Base-by-base conservation (phyloP, 495 filamentous ascomycete species). In the Penicillium cosmopolitanum region DNA sequence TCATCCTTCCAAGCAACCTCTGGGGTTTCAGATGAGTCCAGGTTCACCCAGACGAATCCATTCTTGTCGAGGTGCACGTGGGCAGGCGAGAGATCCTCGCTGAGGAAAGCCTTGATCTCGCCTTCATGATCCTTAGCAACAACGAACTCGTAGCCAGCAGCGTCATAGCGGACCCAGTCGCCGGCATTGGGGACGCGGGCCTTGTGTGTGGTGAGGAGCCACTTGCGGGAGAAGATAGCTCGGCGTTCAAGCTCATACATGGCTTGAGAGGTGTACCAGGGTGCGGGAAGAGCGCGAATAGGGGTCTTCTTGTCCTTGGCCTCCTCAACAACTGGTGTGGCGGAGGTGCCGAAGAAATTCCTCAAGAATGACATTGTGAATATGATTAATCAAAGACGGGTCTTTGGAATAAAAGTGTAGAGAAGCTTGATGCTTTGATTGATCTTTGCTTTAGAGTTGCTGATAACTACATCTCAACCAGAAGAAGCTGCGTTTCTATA, bases 41-140 rank as follows among this genome's bases (percentile, higher is more conserved):
- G 57, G 60, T 82, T 82, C 18, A 82, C 70, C 78, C 78, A 82
- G 55, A 82, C 60, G 54, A 82, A 82, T n/a, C 77, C 75, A 34
- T 73, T 73, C n/a, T 50, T 51, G 57, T 82, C 79, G 43, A 82
- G 60, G 51, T 80, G 76, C 47, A 76, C 67, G 53, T 78, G 73
- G 28, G 77, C 64, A 0, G 71, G 71, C 40, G 68, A 62, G 31
- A 80, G 66, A 8, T 73, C 64, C 19, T 81, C 78, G 55, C 77
- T 78, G 64, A 80, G 75, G 65, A 82, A 80, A 6, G 69, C 80
- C 18, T 75, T 80, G 64, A 83, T 75, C 4, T 66, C 69, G 38
- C 72, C 75, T 34, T 79, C 54, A 46, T 76, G 71, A 31, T 81
- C 78, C 33, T 72, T 67, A 38, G 66, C 58, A 28, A 83, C 53